Base-by-base conservation (phyloP, 2,329 filamentous ascomycete genomes). In the Diaporthe australafricana region DNA sequence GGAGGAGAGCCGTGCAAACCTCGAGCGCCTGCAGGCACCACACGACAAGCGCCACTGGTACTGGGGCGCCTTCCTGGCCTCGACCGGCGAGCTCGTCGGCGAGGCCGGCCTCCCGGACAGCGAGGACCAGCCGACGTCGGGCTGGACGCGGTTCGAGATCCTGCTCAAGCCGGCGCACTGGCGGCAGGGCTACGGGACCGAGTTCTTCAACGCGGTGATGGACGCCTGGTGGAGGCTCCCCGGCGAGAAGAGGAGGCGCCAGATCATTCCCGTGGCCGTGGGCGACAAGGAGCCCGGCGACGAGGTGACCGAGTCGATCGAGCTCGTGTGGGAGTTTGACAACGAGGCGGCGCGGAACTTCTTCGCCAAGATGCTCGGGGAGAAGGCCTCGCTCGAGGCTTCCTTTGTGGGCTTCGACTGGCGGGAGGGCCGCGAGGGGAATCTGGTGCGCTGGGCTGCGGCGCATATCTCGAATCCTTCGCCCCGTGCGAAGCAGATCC, bases 51-150 rank as follows among this genome's bases (percentile, higher is more conserved):
- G 40, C 9, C 70, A 70, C n/a, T 78, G 77, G 70, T 72, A 76
- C 20, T 77, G 75, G 27, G 77, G 77, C 1, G 74, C 76, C 3
- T 79, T 80, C 62, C 66, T 78, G 5, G 72, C 73, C 12, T 74
- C 70, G 1, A 78, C 76, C 2, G 78, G 77, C 2, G 77, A 78
- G 70, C 69, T 79, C 8, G 76, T 80, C 12, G 79, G 79, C 32
- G 78, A 80, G 68, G 77, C 76, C 50, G 79, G 79, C 8, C 70
- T 80, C 1, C 55, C 70, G 1, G 67, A 73, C 35, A 62, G 32
- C 25, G 52, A 67, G 32, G 27, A 62, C 38, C 50, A 57, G 60
- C 53, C 68, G 0, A 69, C 62, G 9, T 74, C 72, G 17, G 72
- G 72, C 6, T 74, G 70, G 67, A 57, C 72, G 27, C 45, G 65